Percentiles rank a stretch among this genome's conserved stretches.
phyloP scores from a whole-genome alignment of 495 filamentous ascomycete genomes.

The Rusavskia elegans region DNA sequence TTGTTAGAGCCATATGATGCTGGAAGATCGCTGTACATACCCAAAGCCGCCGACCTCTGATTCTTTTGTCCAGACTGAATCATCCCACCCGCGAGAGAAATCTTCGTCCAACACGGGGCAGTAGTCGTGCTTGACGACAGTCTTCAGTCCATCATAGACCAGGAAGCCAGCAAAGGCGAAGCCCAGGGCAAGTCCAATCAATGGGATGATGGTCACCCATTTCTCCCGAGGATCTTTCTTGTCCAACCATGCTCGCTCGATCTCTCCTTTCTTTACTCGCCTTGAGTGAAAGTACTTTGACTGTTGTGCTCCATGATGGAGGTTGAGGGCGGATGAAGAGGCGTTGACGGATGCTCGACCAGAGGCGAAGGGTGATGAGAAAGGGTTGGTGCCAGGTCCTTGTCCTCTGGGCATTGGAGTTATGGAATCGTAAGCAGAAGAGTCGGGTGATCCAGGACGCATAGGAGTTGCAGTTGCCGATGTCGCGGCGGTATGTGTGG shows the following conservation, averaged over 20 bases:
- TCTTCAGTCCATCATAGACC: conserved; percentile 51
- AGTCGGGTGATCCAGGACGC: neutral
- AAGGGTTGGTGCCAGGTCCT: neutral
- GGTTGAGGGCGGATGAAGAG: conserved; percentile 27
- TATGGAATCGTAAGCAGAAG: neutral
- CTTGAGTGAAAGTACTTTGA: conserved; percentile 61
- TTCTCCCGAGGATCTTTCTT: conserved; percentile 63
- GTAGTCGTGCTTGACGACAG: conserved; percentile 53
- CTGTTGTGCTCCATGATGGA: conserved; percentile 10
- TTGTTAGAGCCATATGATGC: conserved; percentile 6
- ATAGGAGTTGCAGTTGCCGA: neutral
- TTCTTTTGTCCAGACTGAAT: conserved; percentile 57
- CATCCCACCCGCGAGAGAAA: conserved; percentile 45
- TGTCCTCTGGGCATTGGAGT: neutral
- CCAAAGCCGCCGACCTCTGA: conserved; percentile 64
- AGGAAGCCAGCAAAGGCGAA: conserved; percentile 49
- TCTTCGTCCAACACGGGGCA: conserved; percentile 55
- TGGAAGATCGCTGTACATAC: conserved; percentile 27
- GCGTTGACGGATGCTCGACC: conserved; percentile 16
- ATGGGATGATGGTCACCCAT: conserved; percentile 67
- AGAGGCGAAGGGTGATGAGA: conserved; percentile 1
- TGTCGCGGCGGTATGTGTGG: neutral
- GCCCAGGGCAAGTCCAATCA: conserved; percentile 51
- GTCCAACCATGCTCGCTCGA: conserved; percentile 53
- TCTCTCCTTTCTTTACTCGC: conserved; percentile 49